Conservation (phyloP, 2,329 filamentous ascomycete species). For the Beauveria bassiana region DNA sequence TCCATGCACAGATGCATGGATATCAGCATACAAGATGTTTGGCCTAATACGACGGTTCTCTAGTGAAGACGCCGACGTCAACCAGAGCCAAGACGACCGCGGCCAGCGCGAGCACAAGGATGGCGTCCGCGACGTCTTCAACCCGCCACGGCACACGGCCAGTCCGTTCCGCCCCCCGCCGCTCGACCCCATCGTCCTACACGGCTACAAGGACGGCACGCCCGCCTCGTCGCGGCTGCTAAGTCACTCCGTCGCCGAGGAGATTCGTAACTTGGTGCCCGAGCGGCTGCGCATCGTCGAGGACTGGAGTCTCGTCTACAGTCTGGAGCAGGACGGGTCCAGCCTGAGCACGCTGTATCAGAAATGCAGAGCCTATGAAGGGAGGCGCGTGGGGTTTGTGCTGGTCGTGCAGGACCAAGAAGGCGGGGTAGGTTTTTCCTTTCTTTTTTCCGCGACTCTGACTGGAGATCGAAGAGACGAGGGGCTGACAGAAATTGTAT, state of each 20-base stretch:
- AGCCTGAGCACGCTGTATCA: slow-evolving; percentile 82
- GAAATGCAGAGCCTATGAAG: slow-evolving; percentile 59
- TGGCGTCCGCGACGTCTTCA: slow-evolving; percentile 51
- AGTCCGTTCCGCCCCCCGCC: slow-evolving; percentile 85
- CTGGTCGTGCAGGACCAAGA: slow-evolving; percentile 74
- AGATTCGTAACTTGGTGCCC: slow-evolving; percentile 83
- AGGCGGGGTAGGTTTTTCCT: slow-evolving; percentile 50
- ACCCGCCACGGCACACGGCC: slow-evolving; percentile 44
- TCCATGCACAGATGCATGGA: background rate
- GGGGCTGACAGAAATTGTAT: background rate
- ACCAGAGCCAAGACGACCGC: slow-evolving; percentile 20
- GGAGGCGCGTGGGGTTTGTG: slow-evolving; percentile 76
- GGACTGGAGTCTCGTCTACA: slow-evolving; percentile 80
- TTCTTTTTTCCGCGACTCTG: background rate
- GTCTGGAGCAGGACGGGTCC: slow-evolving; percentile 84
- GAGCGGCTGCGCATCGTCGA: slow-evolving; percentile 81
- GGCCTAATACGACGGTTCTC: slow-evolving; percentile 63
- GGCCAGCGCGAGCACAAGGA: slow-evolving; percentile 24
- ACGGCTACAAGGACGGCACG: slow-evolving; percentile 57
- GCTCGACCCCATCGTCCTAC: slow-evolving; percentile 69
- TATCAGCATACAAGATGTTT: slow-evolving; percentile 33
- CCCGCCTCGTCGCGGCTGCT: slow-evolving; percentile 57
- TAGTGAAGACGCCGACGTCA: slow-evolving; percentile 32
- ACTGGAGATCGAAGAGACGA: background rate
- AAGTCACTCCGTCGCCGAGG: slow-evolving; percentile 70